Evolutionary conservation across 192 early-diverging fungal species (phyloP).

Genomic region (Coemansia erecta): DNA sequence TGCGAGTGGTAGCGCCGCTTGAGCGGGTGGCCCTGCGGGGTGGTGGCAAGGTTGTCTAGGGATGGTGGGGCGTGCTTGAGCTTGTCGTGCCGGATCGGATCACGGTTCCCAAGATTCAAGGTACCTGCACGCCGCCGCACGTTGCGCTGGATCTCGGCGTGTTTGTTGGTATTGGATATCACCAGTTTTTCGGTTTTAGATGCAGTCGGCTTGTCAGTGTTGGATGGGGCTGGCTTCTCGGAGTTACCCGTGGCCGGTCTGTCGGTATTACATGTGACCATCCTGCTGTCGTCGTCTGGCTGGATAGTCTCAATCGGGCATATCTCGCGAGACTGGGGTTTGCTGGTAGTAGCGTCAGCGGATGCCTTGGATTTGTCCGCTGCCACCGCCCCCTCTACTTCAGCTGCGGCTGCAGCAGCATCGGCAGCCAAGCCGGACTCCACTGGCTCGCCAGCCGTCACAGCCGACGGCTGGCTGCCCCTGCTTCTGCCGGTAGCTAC

Average conservation of each 20-base stretch:
- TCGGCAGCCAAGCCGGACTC: neutral
- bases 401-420: no score
- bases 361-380: neutral
- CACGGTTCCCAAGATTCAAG: neutral
- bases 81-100: conserved; percentile 1
- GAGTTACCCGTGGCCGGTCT: neutral
- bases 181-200: no score
- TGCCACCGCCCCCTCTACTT: neutral
- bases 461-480: neutral
- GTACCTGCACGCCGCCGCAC: conserved; percentile 3
- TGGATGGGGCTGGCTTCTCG: conserved; percentile 2
- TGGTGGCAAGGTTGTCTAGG: neutral
- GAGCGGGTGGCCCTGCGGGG: neutral
- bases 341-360: neutral
- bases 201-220: neutral
- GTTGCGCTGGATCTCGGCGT: neutral
- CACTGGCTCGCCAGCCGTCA: neutral
- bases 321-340: conserved; percentile 12
- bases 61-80: conserved; percentile 2
- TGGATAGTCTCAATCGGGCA: conserved; percentile 22
- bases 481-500: neutral
- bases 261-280: neutral
- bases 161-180: neutral
- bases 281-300: conserved; percentile 1
- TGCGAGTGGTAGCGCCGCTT: conserved; percentile 1